Base-by-base conservation (phyloP, 257 asterid genomes). In the Solanum bulbocastanum region DNA sequence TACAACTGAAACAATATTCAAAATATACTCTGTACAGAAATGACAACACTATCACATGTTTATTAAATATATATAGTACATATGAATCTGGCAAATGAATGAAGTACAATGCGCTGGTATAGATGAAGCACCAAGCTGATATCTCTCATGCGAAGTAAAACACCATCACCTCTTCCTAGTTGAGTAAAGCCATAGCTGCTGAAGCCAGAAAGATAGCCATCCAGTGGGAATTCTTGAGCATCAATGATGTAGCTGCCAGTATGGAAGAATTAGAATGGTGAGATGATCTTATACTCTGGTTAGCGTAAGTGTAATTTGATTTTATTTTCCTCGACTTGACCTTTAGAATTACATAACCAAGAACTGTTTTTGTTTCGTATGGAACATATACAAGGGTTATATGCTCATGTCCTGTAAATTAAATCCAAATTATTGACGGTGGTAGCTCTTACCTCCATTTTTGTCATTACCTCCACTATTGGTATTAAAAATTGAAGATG, bases 161-260 rank as follows among this genome's bases (percentile, higher is more conserved):
- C 16, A 9, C 23, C 30, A 30, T 23, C 69, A 25, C 66, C 58
- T 65, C 30, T 30, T 35, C 18, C 88, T 90, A 94, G 76, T 89
- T 90, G 88, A 82, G 88, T 44, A 92, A 86, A 69, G 71, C 82
- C 79, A 84, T 37, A 30, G 89, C 87, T 65, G 89, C 33, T 23
- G 92, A 87, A 5, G 88, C 86, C 46, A 94, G 88, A 87, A 91
- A 71, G 84, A 90, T 78, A 37, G 89, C 90, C 83, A 92, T 87
- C 98, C 94, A 91, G 65, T 90, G 91, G 73, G 91, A 87, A 88
- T 83, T 92, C 81, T 90, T 92, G 13, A 92, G 84, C 44, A 90
- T 87, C 83, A 91, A 42, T 25, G 94, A 44, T 49, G 81, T 82
- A 79, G 94, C 98, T 94, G 93, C 89, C 88, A 60, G 11, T 27